These are phyloP conservation scores for Schwanniomyces pseudopolymorphus DNA, from an alignment of 805 yeast genomes.

Conservation along the genomic window DNA sequence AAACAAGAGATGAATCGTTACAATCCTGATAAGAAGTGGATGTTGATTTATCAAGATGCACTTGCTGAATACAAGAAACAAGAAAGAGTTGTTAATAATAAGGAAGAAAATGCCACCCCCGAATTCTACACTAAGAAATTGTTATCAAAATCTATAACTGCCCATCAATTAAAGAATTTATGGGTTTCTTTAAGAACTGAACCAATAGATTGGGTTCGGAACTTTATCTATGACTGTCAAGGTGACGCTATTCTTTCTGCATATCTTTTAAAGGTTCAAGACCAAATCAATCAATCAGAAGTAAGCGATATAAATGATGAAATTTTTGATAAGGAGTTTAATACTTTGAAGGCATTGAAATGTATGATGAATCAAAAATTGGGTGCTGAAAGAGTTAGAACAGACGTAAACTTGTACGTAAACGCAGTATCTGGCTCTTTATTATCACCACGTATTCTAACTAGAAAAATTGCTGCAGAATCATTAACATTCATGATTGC, in stretches of 20 bases:
- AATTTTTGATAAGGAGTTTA: constrained; percentile 67
- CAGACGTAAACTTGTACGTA: constrained; percentile 43
- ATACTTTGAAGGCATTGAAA: constrained; percentile 74
- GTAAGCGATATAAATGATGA: constrained; percentile 46
- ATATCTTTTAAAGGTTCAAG: constrained; percentile 50
- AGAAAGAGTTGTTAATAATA: constrained; percentile 20
- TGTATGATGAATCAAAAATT: constrained; percentile 64
- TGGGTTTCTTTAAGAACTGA: constrained; percentile 94
- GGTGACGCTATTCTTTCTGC: constrained; percentile 79
- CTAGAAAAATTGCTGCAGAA: constrained; percentile 80
- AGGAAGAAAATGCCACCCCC: constrained; percentile 49
- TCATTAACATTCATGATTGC: constrained; percentile 53
- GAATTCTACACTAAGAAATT: constrained; percentile 74
- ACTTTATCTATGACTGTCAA: constrained; percentile 67
- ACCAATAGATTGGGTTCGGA: constrained; percentile 75
- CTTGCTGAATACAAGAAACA: constrained; percentile 68
- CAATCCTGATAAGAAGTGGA: constrained; percentile 82
- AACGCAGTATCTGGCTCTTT: constrained; percentile 71
- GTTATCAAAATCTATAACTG: constrained; percentile 65
- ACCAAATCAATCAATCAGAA: constrained; percentile 35
- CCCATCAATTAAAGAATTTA: constrained; percentile 72
- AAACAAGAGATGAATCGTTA: constrained; percentile 74
- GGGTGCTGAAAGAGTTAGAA: constrained; percentile 59
- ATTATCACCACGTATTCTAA: constrained; percentile 68
- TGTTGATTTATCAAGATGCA: constrained; percentile 83